A percentile compares a stretch with the other conserved stretches of the same genome.
Conservation (phyloP, 1,284 basidiomycete species). For the Wolfiporia cocos region DNA sequence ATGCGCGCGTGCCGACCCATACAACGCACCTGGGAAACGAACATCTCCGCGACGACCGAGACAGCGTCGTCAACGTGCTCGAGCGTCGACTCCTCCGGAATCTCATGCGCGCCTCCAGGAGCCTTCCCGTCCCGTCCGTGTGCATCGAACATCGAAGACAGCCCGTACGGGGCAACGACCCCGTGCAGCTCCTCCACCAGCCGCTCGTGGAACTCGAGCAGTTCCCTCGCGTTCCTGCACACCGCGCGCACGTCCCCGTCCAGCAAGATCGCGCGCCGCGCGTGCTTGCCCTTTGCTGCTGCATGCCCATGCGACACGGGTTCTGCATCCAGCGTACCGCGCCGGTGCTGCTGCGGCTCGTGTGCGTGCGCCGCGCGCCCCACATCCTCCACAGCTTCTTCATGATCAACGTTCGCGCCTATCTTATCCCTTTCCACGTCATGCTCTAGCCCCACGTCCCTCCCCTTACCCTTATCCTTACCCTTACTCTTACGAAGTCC, state of each 20-base stretch:
- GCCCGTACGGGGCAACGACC: conserved; percentile 50
- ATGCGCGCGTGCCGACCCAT: conserved; percentile 2
- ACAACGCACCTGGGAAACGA: conserved; percentile 20
- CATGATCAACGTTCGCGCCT: neutral
- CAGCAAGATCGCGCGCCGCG: conserved; percentile 35
- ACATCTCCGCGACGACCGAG: conserved; percentile 18
- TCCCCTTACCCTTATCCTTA: conserved; percentile 5
- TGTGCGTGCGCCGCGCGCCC: neutral
- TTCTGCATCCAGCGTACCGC: neutral
- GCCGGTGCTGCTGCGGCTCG: neutral
- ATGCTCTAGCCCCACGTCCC: neutral
- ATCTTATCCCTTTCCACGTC: neutral
- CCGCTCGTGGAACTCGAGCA: conserved; percentile 71
- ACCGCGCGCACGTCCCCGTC: conserved; percentile 50
- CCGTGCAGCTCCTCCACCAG: conserved; percentile 57
- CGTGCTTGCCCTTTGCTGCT: conserved; percentile 32
- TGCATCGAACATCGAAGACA: conserved; percentile 16
- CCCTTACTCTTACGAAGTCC: conserved; percentile 1
- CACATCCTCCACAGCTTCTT: neutral
- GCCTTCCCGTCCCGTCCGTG: conserved; percentile 3
- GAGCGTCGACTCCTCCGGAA: conserved; percentile 4
- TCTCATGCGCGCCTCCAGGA: neutral
- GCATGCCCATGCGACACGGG: conserved; percentile 7
- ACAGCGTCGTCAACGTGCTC: conserved; percentile 21
- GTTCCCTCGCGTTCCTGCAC: conserved; percentile 66